Evolutionary conservation across 257 asterid species (phyloP), one percentile per base, ranked within the genome.

Genomic region (Perilla frutescens): DNA sequence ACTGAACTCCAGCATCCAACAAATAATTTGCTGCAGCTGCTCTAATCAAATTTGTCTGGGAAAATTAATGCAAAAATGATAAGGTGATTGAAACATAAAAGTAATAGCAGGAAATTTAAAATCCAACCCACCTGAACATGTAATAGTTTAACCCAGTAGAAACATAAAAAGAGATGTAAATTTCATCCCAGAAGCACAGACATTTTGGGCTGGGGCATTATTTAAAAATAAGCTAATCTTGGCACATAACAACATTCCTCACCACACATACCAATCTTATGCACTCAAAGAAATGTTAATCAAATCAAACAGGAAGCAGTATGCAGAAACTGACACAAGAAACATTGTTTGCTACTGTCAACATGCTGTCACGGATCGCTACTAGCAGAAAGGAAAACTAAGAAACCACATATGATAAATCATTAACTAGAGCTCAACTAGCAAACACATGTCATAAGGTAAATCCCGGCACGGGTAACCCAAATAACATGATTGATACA

Each of bases 1-100:
- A 94, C 58, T 90, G 97, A 76, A 88, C 80, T 83, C 94, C 97
- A 84, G 93, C 85, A 80, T 94, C 99, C 87, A 87, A 81, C 85
- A 94, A 87, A 86, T 94, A 94, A 90, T 83, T 91, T 79, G 76
- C 88, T 31, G 93, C 97, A 76, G 97, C 98, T 67, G 90, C 79
- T 87, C 97, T 84, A 60, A 94, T 87, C 88, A 90, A 80, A 82
- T 84, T 85, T 76, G 96, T 90, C 97, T 91, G 83, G 41, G 29
- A 71, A 81, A 78, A 79, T 14, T 26, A 70, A 75, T 6, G 62
- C 45, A 72, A 74, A 73, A 75, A 49, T 32, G 55, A 64, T 66
- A 53, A 68, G 71, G 69, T 58, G 66, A 56, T 51, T 59, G 44
- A 62, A 67, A 51, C 7, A 67, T 7, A 51, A 37, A 47, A 49